Base-by-base conservation (phyloP, 78 protist genomes). In the Dictyostelium firmibasis region DNA sequence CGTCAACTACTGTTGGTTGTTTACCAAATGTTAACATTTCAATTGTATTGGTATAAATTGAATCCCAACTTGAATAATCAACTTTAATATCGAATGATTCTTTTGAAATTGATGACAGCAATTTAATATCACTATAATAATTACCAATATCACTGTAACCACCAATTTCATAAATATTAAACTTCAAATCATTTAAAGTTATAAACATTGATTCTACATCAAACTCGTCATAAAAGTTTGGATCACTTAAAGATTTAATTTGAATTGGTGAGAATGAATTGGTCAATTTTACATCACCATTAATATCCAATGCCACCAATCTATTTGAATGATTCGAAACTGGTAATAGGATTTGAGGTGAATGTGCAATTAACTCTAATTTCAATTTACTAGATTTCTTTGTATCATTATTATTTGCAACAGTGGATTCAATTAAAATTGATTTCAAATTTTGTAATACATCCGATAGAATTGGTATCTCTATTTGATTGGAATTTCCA, bases 21-120 rank as follows among this genome's bases (percentile, higher is more conserved):
- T 23, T 29, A 27, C 43, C 41, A 36, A 35, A 27, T 18, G 77
- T 18, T 1, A 89, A 14, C 11, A 69, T 31, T 25, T 89, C 94
- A 38, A 89, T 29, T 1, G 94, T 89, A 18, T 89, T 89, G 72
- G 41, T 70, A 35, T 64, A 33, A 29, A 35, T 20, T 27, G 94
- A 78, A 36, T 81, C 88, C 14, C 44, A 50, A 27, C 86, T 60
- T 35, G 72, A 60, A 70, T 89, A 89, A 69, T 89, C 83, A 13
- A 89, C 64, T 31, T n/a, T 11, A 4, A 89, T 16, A 35, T 76
- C 35, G 4, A 87, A 7, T 57, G 10, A 29, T 81, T 76, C 35
- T 67, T n/a, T 67, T 67, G 75, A n/a, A 27, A 67, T 67, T 27
- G 75, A 29, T 27, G 31, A 67, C 27, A 67, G 27, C 3, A 67